Conservation (phyloP, 176 grass and related monocot species). For the Guadua angustifolia region DNA sequence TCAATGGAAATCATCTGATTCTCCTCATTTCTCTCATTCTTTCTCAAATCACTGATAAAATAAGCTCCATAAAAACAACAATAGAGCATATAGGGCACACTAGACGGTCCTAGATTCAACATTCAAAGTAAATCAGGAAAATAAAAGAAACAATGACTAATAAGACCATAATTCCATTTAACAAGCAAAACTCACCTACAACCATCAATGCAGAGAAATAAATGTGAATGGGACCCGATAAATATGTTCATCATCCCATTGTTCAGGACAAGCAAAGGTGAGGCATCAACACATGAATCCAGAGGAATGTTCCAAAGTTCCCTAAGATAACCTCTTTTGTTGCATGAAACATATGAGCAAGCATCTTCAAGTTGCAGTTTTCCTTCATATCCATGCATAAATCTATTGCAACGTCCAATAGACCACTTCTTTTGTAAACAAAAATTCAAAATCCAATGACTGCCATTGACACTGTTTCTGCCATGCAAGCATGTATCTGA, state of each 20-base stretch:
- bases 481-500: constrained; percentile 33
- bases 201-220: constrained; percentile 83
- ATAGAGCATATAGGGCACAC: not conserved
- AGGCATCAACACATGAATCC: constrained; percentile 93
- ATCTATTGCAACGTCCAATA: constrained; percentile 66
- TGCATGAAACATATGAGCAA: constrained; percentile 41
- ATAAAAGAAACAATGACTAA: constrained; percentile 16
- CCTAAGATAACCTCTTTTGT: constrained; percentile 47
- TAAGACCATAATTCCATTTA: constrained; percentile 9
- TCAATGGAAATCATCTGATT: no score
- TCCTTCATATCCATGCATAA: constrained; percentile 49
- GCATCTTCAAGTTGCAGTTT: constrained; percentile 46
- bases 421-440: constrained; percentile 54
- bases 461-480: constrained; percentile 36
- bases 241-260: constrained; percentile 74
- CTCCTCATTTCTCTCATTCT: no score
- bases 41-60: not conserved
- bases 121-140: constrained; percentile 13
- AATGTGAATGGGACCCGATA: constrained; percentile 84
- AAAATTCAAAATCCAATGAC: constrained; percentile 54
- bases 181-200: constrained; percentile 51
- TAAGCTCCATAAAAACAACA: constrained; percentile 1
- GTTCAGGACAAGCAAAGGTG: constrained; percentile 76
- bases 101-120: constrained; percentile 24
- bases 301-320: constrained; percentile 77